Evolutionary conservation across 768 basidiomycete genomes (phyloP).

Genomic region (Collybia sordida): DNA sequence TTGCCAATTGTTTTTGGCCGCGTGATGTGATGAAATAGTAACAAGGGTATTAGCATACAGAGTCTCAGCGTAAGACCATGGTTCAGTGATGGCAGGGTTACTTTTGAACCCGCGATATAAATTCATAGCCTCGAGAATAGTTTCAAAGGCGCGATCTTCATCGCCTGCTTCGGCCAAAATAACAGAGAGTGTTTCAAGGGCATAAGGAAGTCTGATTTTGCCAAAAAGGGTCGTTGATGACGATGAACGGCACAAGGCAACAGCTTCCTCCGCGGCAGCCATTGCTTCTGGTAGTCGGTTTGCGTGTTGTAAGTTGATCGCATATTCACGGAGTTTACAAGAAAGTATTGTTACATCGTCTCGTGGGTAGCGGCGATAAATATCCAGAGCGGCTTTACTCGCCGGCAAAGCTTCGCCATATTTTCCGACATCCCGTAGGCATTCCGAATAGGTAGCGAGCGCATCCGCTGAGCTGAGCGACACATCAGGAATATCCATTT

Average conservation of each 20-base stretch:
- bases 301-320: neutral
- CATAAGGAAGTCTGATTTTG: conserved; percentile 1
- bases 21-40: conserved; percentile 1
- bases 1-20: neutral
- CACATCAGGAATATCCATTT: neutral
- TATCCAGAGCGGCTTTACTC: too few species aligned
- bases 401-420: too few species aligned
- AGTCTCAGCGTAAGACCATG: conserved; percentile 8
- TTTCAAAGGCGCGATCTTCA: neutral
- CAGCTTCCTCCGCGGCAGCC: conserved; percentile 8
- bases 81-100: neutral
- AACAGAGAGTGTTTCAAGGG: conserved; percentile 1
- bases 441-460: neutral
- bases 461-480: neutral
- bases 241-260: conserved; percentile 7
- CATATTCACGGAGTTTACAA: neutral
- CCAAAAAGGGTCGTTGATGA: conserved; percentile 1
- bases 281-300: conserved; percentile 7
- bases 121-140: conserved; percentile 4
- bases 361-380: too few species aligned
- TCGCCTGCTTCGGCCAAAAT: conserved; percentile 6
- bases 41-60: conserved; percentile 3
- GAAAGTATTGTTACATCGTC: neutral
- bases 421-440: neutral
- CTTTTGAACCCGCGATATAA: neutral